Conservation (phyloP, 805 yeast species). For the Metschnikowia dekortorum region DNA sequence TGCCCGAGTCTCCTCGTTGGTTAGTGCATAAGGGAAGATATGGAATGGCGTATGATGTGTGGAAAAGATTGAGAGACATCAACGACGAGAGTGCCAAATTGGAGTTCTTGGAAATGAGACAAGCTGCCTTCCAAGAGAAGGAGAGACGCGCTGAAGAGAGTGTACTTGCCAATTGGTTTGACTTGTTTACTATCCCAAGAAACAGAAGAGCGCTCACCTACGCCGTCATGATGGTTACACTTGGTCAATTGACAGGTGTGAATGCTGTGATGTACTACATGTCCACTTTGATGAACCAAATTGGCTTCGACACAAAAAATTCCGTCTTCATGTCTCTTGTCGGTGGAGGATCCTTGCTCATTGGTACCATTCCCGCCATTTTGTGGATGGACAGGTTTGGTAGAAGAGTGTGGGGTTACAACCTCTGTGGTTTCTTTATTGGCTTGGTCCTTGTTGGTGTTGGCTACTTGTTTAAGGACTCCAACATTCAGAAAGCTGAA, state of each 20-base stretch:
- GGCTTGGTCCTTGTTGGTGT: conserved; percentile 59
- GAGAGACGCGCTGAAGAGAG: conserved; percentile 34
- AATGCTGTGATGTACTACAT: conserved; percentile 64
- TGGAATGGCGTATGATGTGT: conserved; percentile 52
- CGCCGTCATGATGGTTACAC: conserved; percentile 52
- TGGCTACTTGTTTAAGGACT: conserved; percentile 45
- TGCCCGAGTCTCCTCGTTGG: conserved; percentile 63
- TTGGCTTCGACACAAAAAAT: conserved; percentile 49
- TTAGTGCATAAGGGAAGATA: conserved; percentile 46
- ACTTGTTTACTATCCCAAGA: conserved; percentile 52
- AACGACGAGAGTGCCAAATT: conserved; percentile 38
- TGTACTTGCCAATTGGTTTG: conserved; percentile 40
- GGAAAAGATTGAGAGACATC: conserved; percentile 53
- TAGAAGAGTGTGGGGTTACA: conserved; percentile 56
- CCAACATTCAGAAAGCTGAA: conserved; percentile 44
- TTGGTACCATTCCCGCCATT: conserved; percentile 66
- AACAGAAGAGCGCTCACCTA: conserved; percentile 59
- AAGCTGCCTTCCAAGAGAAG: conserved; percentile 45
- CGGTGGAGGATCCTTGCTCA: conserved; percentile 58
- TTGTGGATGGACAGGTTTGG: conserved; percentile 55
- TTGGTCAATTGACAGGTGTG: conserved; percentile 66
- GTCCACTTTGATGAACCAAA: conserved; percentile 51
- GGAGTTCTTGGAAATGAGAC: conserved; percentile 57
- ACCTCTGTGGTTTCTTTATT: conserved; percentile 52
- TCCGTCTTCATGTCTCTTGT: conserved; percentile 65